Percentiles rank a stretch among this genome's conserved stretches.
phyloP scores from a whole-genome alignment of 371 early-diverging fungal species.

The Umbelopsis sp. region DNA sequence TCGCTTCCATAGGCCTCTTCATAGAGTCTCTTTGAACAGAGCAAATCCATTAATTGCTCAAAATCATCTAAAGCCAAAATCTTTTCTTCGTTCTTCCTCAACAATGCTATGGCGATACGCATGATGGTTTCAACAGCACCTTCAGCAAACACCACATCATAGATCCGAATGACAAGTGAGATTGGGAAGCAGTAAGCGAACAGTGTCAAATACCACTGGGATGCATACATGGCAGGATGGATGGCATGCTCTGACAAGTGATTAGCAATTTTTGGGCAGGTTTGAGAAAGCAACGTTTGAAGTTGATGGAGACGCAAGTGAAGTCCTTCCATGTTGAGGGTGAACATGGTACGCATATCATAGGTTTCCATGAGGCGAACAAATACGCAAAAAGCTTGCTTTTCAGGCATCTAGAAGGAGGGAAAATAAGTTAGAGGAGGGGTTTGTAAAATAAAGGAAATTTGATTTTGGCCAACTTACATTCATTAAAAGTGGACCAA shows the following conservation, averaged over 20 bases:
- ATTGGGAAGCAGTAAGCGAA: slow-evolving; percentile 95
- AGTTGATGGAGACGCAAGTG: slow-evolving; percentile 89
- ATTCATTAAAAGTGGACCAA: slow-evolving; percentile 88
- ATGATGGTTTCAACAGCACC: slow-evolving; percentile 86
- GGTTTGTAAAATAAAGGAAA: neutral
- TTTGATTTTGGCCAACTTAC: slow-evolving; percentile 41
- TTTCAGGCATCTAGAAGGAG: slow-evolving; percentile 80
- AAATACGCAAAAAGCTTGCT: slow-evolving; percentile 90
- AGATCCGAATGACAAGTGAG: slow-evolving; percentile 84
- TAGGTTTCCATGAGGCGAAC: slow-evolving; percentile 88
- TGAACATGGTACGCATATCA: slow-evolving; percentile 80
- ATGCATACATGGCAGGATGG: slow-evolving; percentile 87
- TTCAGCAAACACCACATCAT: slow-evolving; percentile 89
- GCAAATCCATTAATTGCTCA: slow-evolving; percentile 79
- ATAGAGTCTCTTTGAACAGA: slow-evolving; percentile 80
- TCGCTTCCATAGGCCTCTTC: slow-evolving; percentile 67
- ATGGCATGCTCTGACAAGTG: slow-evolving; percentile 80
- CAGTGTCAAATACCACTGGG: slow-evolving; percentile 94
- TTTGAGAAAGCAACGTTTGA: slow-evolving; percentile 79
- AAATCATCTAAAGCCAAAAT: slow-evolving; percentile 80
- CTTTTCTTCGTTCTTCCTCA: slow-evolving; percentile 79
- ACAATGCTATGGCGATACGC: slow-evolving; percentile 83
- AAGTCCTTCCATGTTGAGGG: slow-evolving; percentile 88
- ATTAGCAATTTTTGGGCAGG: slow-evolving; percentile 73
- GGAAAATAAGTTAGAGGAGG: neutral